Percentiles rank a stretch among this genome's conserved stretches.
Evolutionary conservation across 805 yeast species (phyloP).

Genomic region (Candida krabiensis): DNA sequence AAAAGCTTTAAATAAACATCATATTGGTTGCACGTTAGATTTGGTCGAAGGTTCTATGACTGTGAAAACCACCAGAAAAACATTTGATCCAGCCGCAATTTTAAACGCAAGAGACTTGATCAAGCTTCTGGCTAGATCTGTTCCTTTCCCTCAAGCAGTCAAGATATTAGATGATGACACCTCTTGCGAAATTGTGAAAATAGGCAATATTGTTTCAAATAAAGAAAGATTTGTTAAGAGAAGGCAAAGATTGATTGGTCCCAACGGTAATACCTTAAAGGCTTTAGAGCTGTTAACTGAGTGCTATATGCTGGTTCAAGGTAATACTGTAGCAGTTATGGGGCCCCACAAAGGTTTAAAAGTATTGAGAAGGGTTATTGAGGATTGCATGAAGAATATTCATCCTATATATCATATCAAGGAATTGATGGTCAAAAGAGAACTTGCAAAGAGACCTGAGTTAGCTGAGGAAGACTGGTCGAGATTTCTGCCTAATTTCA

Average conservation of each 20-base stretch:
- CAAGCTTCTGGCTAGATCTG: constrained; percentile 91
- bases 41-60: constrained; percentile 97
- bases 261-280: constrained; percentile 93
- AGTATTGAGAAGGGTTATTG: constrained; percentile 89
- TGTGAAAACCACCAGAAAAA: constrained; percentile 92
- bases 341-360: constrained; percentile 94
- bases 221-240: constrained; percentile 94
- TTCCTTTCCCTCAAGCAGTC: constrained; percentile 94
- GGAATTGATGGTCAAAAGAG: constrained; percentile 96
- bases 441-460: constrained; percentile 92
- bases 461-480: constrained; percentile 96
- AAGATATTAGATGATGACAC: constrained; percentile 88
- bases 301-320: constrained; percentile 95
- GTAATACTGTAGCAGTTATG: constrained; percentile 96
- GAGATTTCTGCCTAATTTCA: constrained; percentile 92
- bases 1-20: constrained; percentile 66
- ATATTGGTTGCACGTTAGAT: constrained; percentile 81
- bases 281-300: constrained; percentile 94
- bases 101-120: constrained; percentile 93
- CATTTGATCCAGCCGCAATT: constrained; percentile 92
- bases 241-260: constrained; percentile 95
- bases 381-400: constrained; percentile 94
- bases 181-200: constrained; percentile 95
- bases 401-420: constrained; percentile 98
- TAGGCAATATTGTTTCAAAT: constrained; percentile 83